Base-by-base conservation (phyloP, 2,329 filamentous ascomycete genomes). In the Colletotrichum limetticola region DNA sequence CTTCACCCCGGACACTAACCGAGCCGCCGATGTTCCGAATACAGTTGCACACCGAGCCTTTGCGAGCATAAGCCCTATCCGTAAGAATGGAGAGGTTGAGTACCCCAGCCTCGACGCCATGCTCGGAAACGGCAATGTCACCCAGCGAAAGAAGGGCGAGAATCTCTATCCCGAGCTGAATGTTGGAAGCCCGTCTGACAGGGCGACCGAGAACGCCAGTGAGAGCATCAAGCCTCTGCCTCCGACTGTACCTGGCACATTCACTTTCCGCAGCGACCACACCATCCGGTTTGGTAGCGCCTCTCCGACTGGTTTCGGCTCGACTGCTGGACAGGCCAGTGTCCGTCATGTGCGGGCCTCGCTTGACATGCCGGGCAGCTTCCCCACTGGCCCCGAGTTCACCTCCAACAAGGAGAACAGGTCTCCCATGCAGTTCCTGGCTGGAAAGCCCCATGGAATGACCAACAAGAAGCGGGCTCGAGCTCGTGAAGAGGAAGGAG, bases 1-100 rank as follows among this genome's bases (percentile, higher is more conserved):
- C 63, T 98, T 97, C 78, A 95, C 93, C 0, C 92, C 92, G 0
- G 91, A 91, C 74, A 91, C 92, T 46, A 89, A 94, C 74, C 83
- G 84, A 22, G 82, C 84, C 9, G 80, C 82, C 0, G 76, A 84
- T 61, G 75, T 79, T 0, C 86, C 89, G 72, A 83, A 86, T 70
- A 73, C 71, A n/a, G 61, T 73, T 55, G 55, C 71, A 6, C 71
- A 73, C 49, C 63, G 46, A 26, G 89, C 90, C 1, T 90, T 90
- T 8, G 90, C 90, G 3, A 88, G 89, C 4, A 78, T 88, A 75
- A 65, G 53, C 53, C 64, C 72, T 42, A 66, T 57, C 75, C 78
- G 76, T 74, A 83, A 80, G 71, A 77, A 79, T 74, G 80, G 78
- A 37, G 78, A 81, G 35, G 78, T 82, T 32, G 78, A 80, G 58